phyloP scores from a whole-genome alignment of 345 rosid species.

The Salix arbutifolia region DNA sequence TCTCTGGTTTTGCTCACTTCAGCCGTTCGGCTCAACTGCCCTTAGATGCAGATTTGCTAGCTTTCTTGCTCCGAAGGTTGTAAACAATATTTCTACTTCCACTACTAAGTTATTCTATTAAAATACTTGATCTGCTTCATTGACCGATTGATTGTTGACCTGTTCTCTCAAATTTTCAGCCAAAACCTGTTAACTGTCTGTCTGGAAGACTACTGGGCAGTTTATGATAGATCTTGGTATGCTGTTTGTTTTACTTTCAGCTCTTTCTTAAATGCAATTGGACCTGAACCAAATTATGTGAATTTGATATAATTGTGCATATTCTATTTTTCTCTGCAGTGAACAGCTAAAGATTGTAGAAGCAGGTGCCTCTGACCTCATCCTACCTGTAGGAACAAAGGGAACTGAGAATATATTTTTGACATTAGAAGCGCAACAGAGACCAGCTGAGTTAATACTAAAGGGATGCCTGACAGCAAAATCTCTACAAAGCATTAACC shows the following conservation, averaged over 20 bases:
- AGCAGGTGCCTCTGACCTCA: conserved; percentile 19
- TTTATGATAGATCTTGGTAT: conserved; percentile 56
- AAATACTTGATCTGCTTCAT: background rate
- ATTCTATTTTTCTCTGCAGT: conserved; percentile 24
- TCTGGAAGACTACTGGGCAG: conserved; percentile 64
- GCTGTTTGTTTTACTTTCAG: conserved; percentile 5
- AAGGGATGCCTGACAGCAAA: conserved; percentile 22
- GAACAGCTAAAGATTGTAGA: conserved; percentile 36
- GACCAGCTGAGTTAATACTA: conserved; percentile 11
- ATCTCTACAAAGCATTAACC: background rate
- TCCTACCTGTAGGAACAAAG: conserved; percentile 9
- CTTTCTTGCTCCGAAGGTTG: conserved; percentile 60
- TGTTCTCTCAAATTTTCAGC: conserved; percentile 32
- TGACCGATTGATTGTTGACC: conserved; percentile 7
- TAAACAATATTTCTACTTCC: background rate
- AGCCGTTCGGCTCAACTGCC: conserved; percentile 51
- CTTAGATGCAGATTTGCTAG: conserved; percentile 42
- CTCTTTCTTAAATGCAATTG: background rate
- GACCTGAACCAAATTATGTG: background rate
- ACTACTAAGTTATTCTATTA: background rate
- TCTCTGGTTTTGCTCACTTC: conserved; percentile 68
- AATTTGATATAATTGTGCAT: background rate
- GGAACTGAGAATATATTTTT: conserved; percentile 15
- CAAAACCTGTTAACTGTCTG: conserved; percentile 49
- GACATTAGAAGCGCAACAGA: conserved; percentile 29